Percentiles rank a stretch among this genome's conserved stretches.
Conservation (phyloP, 306 rosid genomes). For the Heteromeles arbutifolia region DNA sequence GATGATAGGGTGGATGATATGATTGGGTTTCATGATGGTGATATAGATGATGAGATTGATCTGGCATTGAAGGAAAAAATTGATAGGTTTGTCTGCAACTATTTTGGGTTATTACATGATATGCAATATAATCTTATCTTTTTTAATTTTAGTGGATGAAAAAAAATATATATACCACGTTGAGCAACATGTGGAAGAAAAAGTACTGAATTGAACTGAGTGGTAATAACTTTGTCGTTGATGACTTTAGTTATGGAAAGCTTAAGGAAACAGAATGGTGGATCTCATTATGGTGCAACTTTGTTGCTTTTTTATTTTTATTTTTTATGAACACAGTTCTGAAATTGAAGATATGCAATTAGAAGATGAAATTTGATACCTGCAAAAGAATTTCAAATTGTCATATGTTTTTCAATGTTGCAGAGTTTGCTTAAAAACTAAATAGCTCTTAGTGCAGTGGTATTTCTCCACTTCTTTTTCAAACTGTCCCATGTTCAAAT, state of each 20-base stretch:
- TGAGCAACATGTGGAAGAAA: background rate
- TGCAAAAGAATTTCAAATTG: background rate
- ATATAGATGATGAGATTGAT: slow-evolving; percentile 76
- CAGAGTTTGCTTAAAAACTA: background rate
- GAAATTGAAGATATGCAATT: background rate
- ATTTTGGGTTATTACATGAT: background rate
- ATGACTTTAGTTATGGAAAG: background rate
- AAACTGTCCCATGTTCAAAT: background rate
- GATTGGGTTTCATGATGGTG: slow-evolving; percentile 54
- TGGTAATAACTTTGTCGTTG: background rate
- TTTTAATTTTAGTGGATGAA: background rate
- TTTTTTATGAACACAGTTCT: background rate
- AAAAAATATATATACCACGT: background rate
- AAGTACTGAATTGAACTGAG: background rate
- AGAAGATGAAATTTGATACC: too few species aligned
- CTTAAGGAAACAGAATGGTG: background rate
- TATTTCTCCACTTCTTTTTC: background rate
- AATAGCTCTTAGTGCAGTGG: background rate
- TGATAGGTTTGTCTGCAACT: slow-evolving; percentile 48
- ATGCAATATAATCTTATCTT: background rate
- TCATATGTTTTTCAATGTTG: background rate
- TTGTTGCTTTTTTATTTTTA: background rate
- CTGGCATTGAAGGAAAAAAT: slow-evolving; percentile 74
- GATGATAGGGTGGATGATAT: slow-evolving; percentile 2
- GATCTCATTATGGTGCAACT: background rate